Evolutionary conservation across 2,329 filamentous ascomycete species (phyloP).

Genomic region (Xylariomycetidae sp.): DNA sequence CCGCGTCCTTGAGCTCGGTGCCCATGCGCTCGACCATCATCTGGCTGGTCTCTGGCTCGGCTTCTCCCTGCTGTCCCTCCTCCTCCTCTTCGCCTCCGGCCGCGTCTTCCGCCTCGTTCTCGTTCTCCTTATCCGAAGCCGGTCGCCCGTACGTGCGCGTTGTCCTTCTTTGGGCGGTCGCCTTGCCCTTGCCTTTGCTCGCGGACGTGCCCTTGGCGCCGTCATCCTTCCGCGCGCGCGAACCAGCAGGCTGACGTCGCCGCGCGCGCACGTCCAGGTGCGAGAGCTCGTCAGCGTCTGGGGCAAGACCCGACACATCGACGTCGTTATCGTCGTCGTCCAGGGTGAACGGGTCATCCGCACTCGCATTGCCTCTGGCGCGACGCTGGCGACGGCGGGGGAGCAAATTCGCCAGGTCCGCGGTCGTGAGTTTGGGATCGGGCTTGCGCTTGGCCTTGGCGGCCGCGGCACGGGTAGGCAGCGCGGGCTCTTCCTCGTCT

Average conservation of each 20-base stretch:
- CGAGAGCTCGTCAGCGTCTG: constrained; percentile 53
- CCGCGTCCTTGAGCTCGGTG: constrained; percentile 52
- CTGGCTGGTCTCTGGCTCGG: constrained; percentile 29
- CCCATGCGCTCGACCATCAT: constrained; percentile 34
- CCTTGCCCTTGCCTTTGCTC: constrained; percentile 12
- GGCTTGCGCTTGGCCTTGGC: constrained; percentile 26
- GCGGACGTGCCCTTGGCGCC: constrained; percentile 9
- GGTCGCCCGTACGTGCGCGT: constrained; percentile 46
- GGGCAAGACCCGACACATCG: constrained; percentile 40
- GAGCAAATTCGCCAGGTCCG: constrained; percentile 47
- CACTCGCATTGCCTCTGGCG: constrained; percentile 28
- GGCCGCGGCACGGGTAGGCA: constrained; percentile 22
- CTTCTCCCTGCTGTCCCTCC: constrained; percentile 24
- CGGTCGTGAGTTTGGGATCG: constrained; percentile 44
- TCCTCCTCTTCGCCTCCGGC: constrained; percentile 31
- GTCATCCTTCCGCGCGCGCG: constrained; percentile 22
- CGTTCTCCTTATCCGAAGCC: constrained; percentile 56
- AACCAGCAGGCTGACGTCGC: constrained; percentile 14
- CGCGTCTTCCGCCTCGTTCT: constrained; percentile 27
- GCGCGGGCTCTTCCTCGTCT: constrained; percentile 23
- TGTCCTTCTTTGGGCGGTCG: constrained; percentile 12
- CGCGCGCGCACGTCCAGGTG: constrained; percentile 35
- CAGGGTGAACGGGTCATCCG: constrained; percentile 33
- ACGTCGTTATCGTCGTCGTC: constrained; percentile 39
- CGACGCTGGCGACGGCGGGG: constrained; percentile 43